Evolutionary conservation across 306 rosid genomes (phyloP), one percentile per base, ranked within the genome.

Genomic region (Citrullus mucosospermus): DNA sequence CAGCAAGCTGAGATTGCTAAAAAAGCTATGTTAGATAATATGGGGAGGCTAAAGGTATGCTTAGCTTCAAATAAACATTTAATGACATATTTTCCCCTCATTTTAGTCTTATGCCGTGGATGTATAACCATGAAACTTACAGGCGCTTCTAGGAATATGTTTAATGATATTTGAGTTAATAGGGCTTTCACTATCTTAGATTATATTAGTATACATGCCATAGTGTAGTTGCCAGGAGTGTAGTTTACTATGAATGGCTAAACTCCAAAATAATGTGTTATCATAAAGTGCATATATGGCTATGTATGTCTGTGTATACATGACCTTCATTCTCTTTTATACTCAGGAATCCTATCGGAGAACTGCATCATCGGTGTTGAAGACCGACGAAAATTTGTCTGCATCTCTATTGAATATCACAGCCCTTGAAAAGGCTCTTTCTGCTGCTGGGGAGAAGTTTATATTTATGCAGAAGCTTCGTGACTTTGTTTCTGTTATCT

Each of bases 401-500:
- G 82, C 90, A 78, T 92, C 97, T 75, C 92, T 92, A 44, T 77
- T 84, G 86, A 95, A 83, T 88, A 89, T 95, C 76, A 85, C 96
- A 61, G 82, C 81, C 71, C 96, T 95, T 63, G 98, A 92, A 82
- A 92, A 78, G 77, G 86, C 96, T 51, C 82, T 91, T 34, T 84
- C 78, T 38, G 88, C 83, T 80, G 93, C 97, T 34, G 97, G 91
- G 58, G 93, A 90, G 81, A 95, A 95, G 89, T 95, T 89, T 80
- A 85, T 69, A 36, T 95, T 86, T 86, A 89, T 90, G 97, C 98
- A 95, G 85, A 85, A 85, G 88, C 97, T 92, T 82, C 91, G 92
- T 7, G 83, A 84, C 71, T 95, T 87, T 87, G 89, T 95, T 58
- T 82, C 96, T 71, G 82, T 85, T 66, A 82, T 92, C 60, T 95